Base-by-base conservation (phyloP, 257 asterid species). In the Fraxinus cuspidata region DNA sequence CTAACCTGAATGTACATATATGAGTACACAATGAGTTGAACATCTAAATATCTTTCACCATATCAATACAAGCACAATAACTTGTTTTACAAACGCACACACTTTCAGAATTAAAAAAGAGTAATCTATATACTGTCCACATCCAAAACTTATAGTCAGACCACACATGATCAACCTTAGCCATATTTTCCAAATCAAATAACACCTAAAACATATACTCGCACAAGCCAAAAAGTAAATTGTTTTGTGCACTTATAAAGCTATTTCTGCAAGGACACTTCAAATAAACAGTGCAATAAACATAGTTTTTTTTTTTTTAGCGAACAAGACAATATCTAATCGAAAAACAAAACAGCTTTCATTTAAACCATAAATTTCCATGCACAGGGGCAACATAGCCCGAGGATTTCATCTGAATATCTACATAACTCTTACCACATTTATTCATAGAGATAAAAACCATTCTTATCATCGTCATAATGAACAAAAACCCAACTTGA, bases 401-500 rank as follows among this genome's bases (percentile, higher is more conserved):
- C 23, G 3, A 5, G 9, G 60, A 51, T 51, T 51, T 51, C n/a
- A 5, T 51, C 23, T 49, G 58, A 49, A 49, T 49, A 6, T 49
- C 58, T 49, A 49, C 6, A 49, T 0, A 49, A 49, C 19, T 47
- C 60, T 51, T 51, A 16, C 68, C 68, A 21, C 68, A 60, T 60
- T 60, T 25, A 53, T 60, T 21, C 68, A 60, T 19, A 58, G 66
- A 58, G 12, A 58, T 7, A 58, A 4, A 58, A n/a, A 58, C 13
- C 66, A 58, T n/a, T 58, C 74, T 72, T 73, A 53, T 70, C 74
- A 4, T 31, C 60, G 32, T 12, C 77, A 72, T 19, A 40, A 76
- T 16, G n/a, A 34, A 72, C 72, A 74, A 32, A 71, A 44, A 79
- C 78, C 74, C 71, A 44, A 81, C 73, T 37, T 28, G 80, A 80